Conservation (phyloP, 176 grass and related monocot genomes). For the Pharus latifolius region DNA sequence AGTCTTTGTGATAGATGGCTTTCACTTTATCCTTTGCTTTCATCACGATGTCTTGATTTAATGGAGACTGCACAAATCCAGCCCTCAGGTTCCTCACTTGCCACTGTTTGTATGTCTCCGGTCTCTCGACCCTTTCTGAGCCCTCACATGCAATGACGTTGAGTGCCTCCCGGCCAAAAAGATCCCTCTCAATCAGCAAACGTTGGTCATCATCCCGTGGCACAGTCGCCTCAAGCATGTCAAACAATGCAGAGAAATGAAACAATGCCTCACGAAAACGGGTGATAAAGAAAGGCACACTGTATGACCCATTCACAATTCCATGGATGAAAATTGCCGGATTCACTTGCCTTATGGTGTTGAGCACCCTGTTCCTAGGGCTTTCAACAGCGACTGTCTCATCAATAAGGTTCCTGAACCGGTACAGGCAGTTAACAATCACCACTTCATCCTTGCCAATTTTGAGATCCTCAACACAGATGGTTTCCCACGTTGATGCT, state of each 20-base stretch:
- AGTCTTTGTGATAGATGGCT: conserved; percentile 92
- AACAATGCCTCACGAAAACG: conserved; percentile 90
- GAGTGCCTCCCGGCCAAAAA: conserved; percentile 86
- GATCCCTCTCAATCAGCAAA: conserved; percentile 66
- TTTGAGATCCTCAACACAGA: conserved; percentile 64
- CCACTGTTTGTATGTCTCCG: conserved; percentile 96
- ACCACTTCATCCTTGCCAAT: conserved; percentile 72
- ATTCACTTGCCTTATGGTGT: conserved; percentile 91
- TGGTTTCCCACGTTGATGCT: conserved; percentile 88
- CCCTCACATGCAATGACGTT: conserved; percentile 97
- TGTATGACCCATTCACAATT: conserved; percentile 93
- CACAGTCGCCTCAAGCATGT: conserved; percentile 87
- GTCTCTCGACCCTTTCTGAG: conserved; percentile 86
- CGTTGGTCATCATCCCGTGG: conserved; percentile 76
- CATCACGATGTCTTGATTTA: conserved; percentile 64
- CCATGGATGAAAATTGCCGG: conserved; percentile 86
- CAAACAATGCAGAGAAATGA: conserved; percentile 86
- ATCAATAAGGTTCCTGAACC: conserved; percentile 90
- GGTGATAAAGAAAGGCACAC: conserved; percentile 90
- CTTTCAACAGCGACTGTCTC: conserved; percentile 93
- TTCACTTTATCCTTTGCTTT: conserved; percentile 89
- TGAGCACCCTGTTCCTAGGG: conserved; percentile 83
- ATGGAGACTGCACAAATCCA: conserved; percentile 62
- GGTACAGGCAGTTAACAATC: conserved; percentile 89
- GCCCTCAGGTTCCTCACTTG: conserved; percentile 93